Evolutionary conservation across 306 rosid species (phyloP), one percentile per base, ranked within the genome.

Genomic region (Oemleria cerasiformis): DNA sequence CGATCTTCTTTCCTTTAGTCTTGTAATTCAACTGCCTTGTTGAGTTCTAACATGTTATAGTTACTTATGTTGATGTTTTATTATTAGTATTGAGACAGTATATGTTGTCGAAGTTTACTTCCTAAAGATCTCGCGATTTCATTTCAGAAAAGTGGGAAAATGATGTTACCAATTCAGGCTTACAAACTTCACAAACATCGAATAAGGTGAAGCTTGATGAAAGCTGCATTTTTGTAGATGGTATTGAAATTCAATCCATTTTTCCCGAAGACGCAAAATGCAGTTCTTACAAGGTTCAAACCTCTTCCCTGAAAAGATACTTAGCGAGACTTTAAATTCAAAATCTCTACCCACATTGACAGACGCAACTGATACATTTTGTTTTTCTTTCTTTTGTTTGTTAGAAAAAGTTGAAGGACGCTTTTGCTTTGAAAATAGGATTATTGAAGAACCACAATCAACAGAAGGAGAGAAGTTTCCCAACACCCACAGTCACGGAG

Each of bases 241-340:
- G 14, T 53, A 39, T 20, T 14, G 49, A 4, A 53, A 9, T 68
- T 39, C 48, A 68, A 53, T 68, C 49, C 73, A 53, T 44, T 39
- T 39, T 38, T 68, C 23, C 21, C 20, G 50, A 68, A 68, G 73
- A 44, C 4, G 21, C 16, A 19, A 40, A 39, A 20, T 5, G 15
- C 63, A 38, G 39, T 36, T 53, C 73, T 53, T 68, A 53, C 73
- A 53, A 68, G 73, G 73, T 68, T 34, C 5, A 43, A 56, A 16
- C 8, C 15, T 21, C 61, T 23, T 56, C 8, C 6, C 9, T 2
- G 34, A 56, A 23, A 56, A 34, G 36, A 49, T 36, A 20, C 16
- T 5, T 0, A 16, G 30, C 13, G 1, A 30, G 23, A 48, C 4
- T 15, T 66, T 19, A 13, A 45, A 23, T 47, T 43, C 54, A 49